These are phyloP conservation scores for Phialophora expanda DNA, from an alignment of 2,329 filamentous ascomycete genomes.

Conservation along the genomic window DNA sequence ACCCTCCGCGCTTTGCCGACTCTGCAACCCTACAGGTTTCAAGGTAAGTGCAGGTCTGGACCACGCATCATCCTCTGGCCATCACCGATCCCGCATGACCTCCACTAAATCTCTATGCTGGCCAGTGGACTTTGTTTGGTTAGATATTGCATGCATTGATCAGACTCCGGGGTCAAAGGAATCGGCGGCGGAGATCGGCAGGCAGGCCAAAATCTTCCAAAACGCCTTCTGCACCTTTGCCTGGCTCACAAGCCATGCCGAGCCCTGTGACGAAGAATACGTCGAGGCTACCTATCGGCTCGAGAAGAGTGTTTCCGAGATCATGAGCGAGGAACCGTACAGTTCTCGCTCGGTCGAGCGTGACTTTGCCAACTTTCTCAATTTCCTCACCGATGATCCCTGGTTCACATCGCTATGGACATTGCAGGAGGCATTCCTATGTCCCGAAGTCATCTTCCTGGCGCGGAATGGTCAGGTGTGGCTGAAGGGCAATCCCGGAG, in stretches of 20 bases:
- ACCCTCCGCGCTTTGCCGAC: neutral
- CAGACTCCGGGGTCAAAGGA: neutral
- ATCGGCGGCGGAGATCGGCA: neutral
- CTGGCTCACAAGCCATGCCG: neutral
- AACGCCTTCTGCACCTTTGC: neutral
- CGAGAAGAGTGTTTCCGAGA: neutral
- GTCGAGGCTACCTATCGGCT: neutral
- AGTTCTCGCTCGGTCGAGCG: neutral
- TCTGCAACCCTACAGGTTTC: neutral
- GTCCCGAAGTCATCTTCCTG: neutral
- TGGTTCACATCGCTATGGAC: neutral
- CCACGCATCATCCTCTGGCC: neutral
- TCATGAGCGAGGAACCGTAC: neutral
- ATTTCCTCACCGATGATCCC: neutral
- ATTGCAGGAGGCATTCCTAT: neutral
- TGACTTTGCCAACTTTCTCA: neutral
- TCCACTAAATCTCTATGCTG: neutral
- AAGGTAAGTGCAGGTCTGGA: no score
- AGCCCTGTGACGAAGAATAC: conserved; percentile 2
- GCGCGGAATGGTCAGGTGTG: neutral
- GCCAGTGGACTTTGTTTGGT: neutral
- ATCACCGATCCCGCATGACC: neutral
- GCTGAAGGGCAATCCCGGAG: neutral
- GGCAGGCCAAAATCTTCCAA: neutral
- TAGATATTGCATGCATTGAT: neutral